These are phyloP conservation scores for Aspergillus pseudoviridinutans DNA, from an alignment of 2,329 filamentous ascomycete species.

Conservation along the genomic window DNA sequence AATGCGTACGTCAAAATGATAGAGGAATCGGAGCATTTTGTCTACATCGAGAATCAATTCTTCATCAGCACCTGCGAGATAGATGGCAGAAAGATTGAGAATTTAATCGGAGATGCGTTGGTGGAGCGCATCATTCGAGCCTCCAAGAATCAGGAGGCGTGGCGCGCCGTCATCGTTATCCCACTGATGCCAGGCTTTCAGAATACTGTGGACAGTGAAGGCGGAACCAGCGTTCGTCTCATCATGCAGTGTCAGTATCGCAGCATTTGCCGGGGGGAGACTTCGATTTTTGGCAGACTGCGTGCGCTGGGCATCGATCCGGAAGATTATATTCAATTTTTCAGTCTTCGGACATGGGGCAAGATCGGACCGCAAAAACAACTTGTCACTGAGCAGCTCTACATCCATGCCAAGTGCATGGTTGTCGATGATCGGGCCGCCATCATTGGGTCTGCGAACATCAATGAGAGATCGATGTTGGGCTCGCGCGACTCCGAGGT, in stretches of 20 bases:
- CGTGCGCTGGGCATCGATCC: slow-evolving; percentile 79
- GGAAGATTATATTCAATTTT: slow-evolving; percentile 94
- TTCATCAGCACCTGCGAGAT: slow-evolving; percentile 93
- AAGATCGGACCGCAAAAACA: slow-evolving; percentile 77
- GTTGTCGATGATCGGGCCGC: slow-evolving; percentile 90
- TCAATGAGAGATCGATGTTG: slow-evolving; percentile 95
- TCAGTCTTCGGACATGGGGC: slow-evolving; percentile 87
- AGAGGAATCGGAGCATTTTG: slow-evolving; percentile 90
- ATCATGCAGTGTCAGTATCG: slow-evolving; percentile 97
- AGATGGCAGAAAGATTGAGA: slow-evolving; percentile 80
- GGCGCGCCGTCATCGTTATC: slow-evolving; percentile 85
- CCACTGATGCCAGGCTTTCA: slow-evolving; percentile 98
- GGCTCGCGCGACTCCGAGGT: slow-evolving; percentile 89
- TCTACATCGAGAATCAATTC: slow-evolving; percentile 99
- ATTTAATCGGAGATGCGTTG: slow-evolving; percentile 89
- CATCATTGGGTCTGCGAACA: slow-evolving; percentile 95
- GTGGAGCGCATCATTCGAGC: slow-evolving; percentile 88
- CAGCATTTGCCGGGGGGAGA: slow-evolving; percentile 89
- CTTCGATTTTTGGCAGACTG: slow-evolving; percentile 85
- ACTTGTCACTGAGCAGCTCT: slow-evolving; percentile 90
- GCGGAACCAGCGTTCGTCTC: slow-evolving; percentile 87
- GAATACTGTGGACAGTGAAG: slow-evolving; percentile 89
- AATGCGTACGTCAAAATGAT: slow-evolving; percentile 94
- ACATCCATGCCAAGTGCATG: slow-evolving; percentile 97
- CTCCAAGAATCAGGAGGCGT: slow-evolving; percentile 76